Evolutionary conservation across 2,329 filamentous ascomycete species (phyloP).

Genomic region (Fusarium sp.): DNA sequence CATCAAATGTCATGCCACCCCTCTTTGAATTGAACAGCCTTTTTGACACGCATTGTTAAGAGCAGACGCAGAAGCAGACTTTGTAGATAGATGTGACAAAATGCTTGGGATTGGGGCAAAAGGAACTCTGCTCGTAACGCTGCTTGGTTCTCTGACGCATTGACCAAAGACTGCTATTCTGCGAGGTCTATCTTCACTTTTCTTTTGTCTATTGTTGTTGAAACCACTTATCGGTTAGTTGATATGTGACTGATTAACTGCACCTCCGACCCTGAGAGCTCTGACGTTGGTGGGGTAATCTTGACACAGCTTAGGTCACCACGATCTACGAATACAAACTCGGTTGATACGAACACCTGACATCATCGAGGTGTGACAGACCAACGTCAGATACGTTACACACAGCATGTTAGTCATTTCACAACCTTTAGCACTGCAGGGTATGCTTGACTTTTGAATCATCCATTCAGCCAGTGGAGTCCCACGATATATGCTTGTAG

Average conservation of each 20-base stretch:
- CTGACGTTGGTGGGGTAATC: slow-evolving; percentile 19
- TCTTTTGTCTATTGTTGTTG: background rate
- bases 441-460: background rate
- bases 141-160: background rate
- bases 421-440: slow-evolving; percentile 4
- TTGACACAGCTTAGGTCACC: slow-evolving; percentile 1
- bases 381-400: slow-evolving; percentile 14
- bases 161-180: background rate
- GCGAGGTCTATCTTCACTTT: background rate
- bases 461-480: background rate
- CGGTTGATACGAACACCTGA: slow-evolving; percentile 25
- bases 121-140: background rate
- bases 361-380: slow-evolving; percentile 20
- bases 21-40: slow-evolving; percentile 34
- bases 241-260: background rate
- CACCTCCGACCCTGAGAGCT: background rate
- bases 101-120: slow-evolving; percentile 13
- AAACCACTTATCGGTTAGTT: background rate
- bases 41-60: slow-evolving; percentile 13
- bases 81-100: slow-evolving; percentile 25
- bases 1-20: background rate
- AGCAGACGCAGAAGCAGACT: background rate
- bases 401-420: slow-evolving; percentile 5
- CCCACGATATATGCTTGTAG: background rate
- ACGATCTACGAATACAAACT: background rate